Evolutionary conservation across 78 protist species (phyloP).

Genomic region (Dictyostelium citrinum): DNA sequence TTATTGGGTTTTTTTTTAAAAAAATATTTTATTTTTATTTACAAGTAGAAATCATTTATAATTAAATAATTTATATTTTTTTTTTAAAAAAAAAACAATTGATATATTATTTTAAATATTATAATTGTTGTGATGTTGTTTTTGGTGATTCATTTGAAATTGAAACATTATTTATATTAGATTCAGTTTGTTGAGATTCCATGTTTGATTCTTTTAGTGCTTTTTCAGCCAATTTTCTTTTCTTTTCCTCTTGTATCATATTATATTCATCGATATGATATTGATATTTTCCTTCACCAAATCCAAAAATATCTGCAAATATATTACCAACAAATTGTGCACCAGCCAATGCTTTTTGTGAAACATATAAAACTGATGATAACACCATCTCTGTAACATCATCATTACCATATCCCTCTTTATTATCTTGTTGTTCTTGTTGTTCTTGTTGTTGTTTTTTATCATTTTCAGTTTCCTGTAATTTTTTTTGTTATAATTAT

Average conservation of each 20-base stretch:
- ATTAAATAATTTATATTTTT: background rate
- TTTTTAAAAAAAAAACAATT: no score
- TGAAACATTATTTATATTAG: background rate
- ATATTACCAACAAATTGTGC: constrained; percentile 41
- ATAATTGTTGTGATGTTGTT: background rate
- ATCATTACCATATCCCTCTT: constrained; percentile 3
- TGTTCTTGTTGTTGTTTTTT: background rate
- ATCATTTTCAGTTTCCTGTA: background rate
- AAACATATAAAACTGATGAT: background rate
- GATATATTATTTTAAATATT: no score
- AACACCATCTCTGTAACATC: constrained; percentile 3
- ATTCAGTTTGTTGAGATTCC: background rate
- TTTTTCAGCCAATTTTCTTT: background rate
- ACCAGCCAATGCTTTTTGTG: constrained; percentile 23
- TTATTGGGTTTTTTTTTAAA: no score
- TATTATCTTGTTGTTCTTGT: background rate
- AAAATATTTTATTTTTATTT: no score
- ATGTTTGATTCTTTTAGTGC: background rate
- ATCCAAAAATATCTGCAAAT: constrained; percentile 43
- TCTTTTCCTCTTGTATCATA: constrained; percentile 33
- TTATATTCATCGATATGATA: constrained; percentile 46
- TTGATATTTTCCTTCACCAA: constrained; percentile 58
- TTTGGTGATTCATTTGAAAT: background rate
- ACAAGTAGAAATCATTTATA: no score
- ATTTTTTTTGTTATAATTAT: no score